Percentiles rank a stretch among this genome's conserved stretches.
Conservation (phyloP, 768 basidiomycete species). For the Royoungia palumana region DNA sequence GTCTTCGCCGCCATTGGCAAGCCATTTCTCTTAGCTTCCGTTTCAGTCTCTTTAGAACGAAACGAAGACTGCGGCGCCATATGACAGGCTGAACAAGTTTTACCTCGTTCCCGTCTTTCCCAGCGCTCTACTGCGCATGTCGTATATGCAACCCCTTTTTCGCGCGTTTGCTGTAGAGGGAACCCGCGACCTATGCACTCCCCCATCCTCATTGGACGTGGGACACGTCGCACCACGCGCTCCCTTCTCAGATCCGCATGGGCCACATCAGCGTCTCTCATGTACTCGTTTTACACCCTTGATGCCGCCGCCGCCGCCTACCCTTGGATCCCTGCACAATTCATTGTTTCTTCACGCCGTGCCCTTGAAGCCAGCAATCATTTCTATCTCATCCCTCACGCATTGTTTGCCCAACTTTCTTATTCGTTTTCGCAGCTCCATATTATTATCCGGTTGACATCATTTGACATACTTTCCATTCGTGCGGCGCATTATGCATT, state of each 20-base stretch:
- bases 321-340: conserved; percentile 19
- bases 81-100: conserved; percentile 22
- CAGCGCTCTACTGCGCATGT: conserved; percentile 14
- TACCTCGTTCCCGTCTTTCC: conserved; percentile 6
- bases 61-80: conserved; percentile 34
- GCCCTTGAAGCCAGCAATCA: background rate
- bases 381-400: conserved; percentile 6
- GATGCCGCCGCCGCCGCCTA: conserved; percentile 9
- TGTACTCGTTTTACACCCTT: conserved; percentile 5
- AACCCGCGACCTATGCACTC: conserved; percentile 20
- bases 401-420: conserved; percentile 3
- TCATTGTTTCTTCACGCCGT: conserved; percentile 10
- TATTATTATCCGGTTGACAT: conserved; percentile 30
- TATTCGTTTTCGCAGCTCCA: conserved; percentile 18
- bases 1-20: conserved; percentile 58
- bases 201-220: conserved; percentile 15
- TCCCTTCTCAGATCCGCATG: conserved; percentile 20
- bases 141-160: conserved; percentile 25
- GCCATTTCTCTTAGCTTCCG: conserved; percentile 52
- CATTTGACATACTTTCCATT: conserved; percentile 18
- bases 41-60: conserved; percentile 55
- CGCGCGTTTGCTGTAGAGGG: conserved; percentile 23
- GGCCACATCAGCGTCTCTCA: conserved; percentile 20
- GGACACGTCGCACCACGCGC: conserved; percentile 27
- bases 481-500: conserved; percentile 28